Percentiles rank a stretch among this genome's conserved stretches.
Conservation (phyloP, 208 protist species). For the Trypanosoma boissoni region DNA sequence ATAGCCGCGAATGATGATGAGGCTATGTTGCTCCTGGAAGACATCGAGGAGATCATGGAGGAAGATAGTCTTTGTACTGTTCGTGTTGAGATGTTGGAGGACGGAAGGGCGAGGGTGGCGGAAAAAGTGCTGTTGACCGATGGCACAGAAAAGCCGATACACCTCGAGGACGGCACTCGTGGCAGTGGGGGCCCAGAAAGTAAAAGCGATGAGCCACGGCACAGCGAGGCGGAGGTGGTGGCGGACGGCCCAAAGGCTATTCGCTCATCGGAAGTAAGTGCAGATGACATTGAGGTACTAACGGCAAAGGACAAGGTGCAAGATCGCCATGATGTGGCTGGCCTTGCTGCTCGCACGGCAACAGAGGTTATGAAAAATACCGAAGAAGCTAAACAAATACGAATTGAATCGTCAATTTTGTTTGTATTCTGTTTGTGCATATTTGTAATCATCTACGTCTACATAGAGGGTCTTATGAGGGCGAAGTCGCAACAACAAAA, state of each 20-base stretch:
- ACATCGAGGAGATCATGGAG: constrained; percentile 87
- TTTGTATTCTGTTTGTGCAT: constrained; percentile 54
- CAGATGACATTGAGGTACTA: constrained; percentile 67
- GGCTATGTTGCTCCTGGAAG: constrained; percentile 80
- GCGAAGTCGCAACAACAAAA: constrained; percentile 49
- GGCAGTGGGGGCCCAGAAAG: too few relatives aligned
- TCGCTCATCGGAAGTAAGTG: constrained; percentile 40
- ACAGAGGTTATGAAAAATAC: constrained; percentile 89
- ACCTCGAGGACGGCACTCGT: constrained; percentile 43
- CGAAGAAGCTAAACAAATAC: constrained; percentile 58
- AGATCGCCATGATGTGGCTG: constrained; percentile 69
- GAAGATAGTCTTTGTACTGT: constrained; percentile 73
- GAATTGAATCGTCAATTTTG: constrained; percentile 51
- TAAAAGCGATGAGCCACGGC: neutral
- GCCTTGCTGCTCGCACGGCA: constrained; percentile 62
- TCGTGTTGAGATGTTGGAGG: constrained; percentile 59
- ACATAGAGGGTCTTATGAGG: constrained; percentile 52
- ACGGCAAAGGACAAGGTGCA: constrained; percentile 78
- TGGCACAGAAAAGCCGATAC: constrained; percentile 68
- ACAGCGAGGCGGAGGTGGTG: neutral
- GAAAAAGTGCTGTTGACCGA: constrained; percentile 55
- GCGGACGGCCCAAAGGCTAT: constrained; percentile 15
- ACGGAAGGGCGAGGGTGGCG: constrained; percentile 52
- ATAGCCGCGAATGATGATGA: constrained; percentile 67
- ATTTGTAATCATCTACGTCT: constrained; percentile 53